Evolutionary conservation across 495 filamentous ascomycete species (phyloP), one percentile per base, ranked within the genome.

Genomic region (Xylaria curta): DNA sequence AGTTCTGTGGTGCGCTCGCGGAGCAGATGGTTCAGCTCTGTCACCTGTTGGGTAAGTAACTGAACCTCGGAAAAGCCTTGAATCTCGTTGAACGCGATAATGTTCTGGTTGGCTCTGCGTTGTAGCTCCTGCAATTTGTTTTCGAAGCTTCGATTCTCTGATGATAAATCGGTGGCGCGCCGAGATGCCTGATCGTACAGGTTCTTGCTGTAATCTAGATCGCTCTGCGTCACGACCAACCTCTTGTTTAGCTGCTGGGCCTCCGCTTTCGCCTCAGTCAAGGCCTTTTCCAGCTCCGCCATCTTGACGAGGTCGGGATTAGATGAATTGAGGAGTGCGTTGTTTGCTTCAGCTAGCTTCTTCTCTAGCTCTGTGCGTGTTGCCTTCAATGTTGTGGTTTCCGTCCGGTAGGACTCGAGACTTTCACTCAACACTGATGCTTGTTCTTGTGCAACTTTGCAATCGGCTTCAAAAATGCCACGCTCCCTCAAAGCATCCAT

Each of bases 131-230:
- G 83, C 44, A 88, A 85, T 47, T 84, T 81, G 12, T 75, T 76
- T 46, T 81, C 76, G 13, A 92, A 82, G n/a, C 79, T 79, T 13
- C 82, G 78, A 47, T 85, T 82, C 78, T 92, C 89, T 28, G 79
- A 80, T 19, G 78, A 78, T 21, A 87, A 79, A 49, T 89, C 86
- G 19, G 80, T 82, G 12, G 85, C 85, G 0, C 81, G 80, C 19
- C 81, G 88, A 17, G 90, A 91, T 0, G 90, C 89, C 44, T 84
- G 82, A 65, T 93, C 90, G 71, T 93, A 94, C 44, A 87, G 83
- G 21, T 85, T 81, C 56, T 90, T 87, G 44, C 83, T 83, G 76
- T 90, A 93, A 17, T 92, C 91, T 28, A 81, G 74, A 15, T 91
- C 87, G 19, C 74, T 79, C 40, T 82, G 73, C 0, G 71, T 42